Percentiles rank a stretch among this genome's conserved stretches.
These are phyloP conservation scores for Curvularia verruculosa DNA, from an alignment of 2,329 filamentous ascomycete species.

Conservation along the genomic window DNA sequence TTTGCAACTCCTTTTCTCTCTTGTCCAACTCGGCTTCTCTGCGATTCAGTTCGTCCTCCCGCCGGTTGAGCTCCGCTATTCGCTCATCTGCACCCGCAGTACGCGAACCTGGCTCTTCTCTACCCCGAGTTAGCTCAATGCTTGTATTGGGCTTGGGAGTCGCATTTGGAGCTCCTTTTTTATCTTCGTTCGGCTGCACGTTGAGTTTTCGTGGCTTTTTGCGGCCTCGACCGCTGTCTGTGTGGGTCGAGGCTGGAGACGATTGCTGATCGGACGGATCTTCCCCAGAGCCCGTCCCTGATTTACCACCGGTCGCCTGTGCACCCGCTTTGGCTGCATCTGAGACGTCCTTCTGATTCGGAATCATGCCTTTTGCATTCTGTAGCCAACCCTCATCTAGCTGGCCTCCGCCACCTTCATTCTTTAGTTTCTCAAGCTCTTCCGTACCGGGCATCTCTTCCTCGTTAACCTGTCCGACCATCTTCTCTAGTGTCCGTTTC, in stretches of 20 bases:
- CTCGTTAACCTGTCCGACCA: slow-evolving; percentile 26
- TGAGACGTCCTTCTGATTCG: slow-evolving; percentile 13
- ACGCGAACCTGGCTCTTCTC: background rate
- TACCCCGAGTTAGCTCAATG: background rate
- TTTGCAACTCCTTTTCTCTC: slow-evolving; percentile 5
- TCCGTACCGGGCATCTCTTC: slow-evolving; percentile 23
- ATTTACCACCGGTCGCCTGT: background rate
- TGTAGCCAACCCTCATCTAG: slow-evolving; percentile 18
- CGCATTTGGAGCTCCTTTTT: background rate
- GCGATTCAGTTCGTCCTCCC: slow-evolving; percentile 2
- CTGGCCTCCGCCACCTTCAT: slow-evolving; percentile 14
- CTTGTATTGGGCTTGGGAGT: background rate
- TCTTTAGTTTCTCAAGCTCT: slow-evolving; percentile 25
- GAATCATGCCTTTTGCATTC: slow-evolving; percentile 19
- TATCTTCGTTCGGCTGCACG: slow-evolving; percentile 1
- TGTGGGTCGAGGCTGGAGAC: background rate
- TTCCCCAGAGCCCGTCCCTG: slow-evolving; percentile 3
- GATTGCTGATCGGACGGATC: background rate
- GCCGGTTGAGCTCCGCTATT: slow-evolving; percentile 3
- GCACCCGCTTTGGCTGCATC: slow-evolving; percentile 5
- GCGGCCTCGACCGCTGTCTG: slow-evolving; percentile 4
- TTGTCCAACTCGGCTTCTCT: slow-evolving; percentile 10
- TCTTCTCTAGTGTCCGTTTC: slow-evolving; percentile 28
- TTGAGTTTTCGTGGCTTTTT: slow-evolving; percentile 29
- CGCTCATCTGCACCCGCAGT: background rate